Evolutionary conservation across 148 eudicot species (phyloP), one percentile per base, ranked within the genome.

Genomic region (Rhododendron mucronatum): DNA sequence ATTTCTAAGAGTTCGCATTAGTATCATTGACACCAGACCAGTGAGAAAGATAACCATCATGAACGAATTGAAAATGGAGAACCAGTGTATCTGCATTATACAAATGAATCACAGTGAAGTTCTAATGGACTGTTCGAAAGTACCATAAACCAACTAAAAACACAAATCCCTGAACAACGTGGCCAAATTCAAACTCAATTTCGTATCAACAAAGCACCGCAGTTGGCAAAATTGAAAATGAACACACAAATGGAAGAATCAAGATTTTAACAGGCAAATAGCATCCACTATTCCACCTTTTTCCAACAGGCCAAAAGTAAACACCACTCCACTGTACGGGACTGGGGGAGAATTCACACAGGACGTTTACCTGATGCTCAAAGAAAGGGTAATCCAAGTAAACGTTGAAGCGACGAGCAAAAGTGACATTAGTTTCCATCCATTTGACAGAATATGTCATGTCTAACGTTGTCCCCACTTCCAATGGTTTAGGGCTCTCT

Each of bases 31-130:
- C 61, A 96, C 98, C 89, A 95, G 82, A 35, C 98, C 98, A 87
- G 99, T 94, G 85, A 96, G 96, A 86, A 96, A 96, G 91, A 96
- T 96, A 44, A 96, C 99, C 99, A 96, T 96, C 99, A 96, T 95
- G 96, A 96, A 95, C 16, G 99, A 96, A 93, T 96, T 96, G 88
- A 96, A 94, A 39, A 95, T 93, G 84, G 98, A 96, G 90, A 95
- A 96, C 99, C 98, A 96, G 85, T 96, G 99, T 65, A 96, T 96
- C 99, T 96, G 97, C 95, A 88, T 59, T 13, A 84, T 28, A 30
- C 11, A 21, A 73, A 80, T 44, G 39, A 45, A 75, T 35, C 37
- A 51, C 4, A 81, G 69, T n/a, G 15, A 74, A n/a, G 7, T 67
- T 71, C 81, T 23, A 50, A 4, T 55, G 33, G 37, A 26, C n/a